Conservation (phyloP, 768 basidiomycete genomes). For the Boletellus ananas region DNA sequence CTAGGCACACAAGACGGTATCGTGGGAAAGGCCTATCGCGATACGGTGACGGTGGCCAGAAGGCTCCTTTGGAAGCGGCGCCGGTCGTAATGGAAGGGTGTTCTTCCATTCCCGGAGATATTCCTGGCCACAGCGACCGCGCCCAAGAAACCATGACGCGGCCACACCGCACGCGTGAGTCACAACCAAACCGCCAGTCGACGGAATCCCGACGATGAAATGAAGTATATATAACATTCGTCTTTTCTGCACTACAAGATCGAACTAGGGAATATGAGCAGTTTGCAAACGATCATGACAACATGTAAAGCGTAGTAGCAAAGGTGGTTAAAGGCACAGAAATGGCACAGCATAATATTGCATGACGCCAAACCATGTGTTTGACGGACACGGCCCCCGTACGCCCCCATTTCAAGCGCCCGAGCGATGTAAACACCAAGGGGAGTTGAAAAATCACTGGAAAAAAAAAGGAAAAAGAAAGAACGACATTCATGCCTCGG, state of each 20-base stretch:
- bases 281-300: conserved; percentile 22
- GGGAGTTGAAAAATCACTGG: conserved; percentile 6
- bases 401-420: conserved; percentile 3
- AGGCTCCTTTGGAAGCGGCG: too few relatives aligned
- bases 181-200: too few relatives aligned
- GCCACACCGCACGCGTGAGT: too few relatives aligned
- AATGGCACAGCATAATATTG: conserved; percentile 22
- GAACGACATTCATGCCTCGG: conserved; percentile 32
- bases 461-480: conserved; percentile 10
- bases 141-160: too few relatives aligned
- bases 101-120: too few relatives aligned
- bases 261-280: conserved; percentile 24
- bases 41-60: too few relatives aligned
- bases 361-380: conserved; percentile 19
- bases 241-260: conserved; percentile 19
- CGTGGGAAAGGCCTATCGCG: too few relatives aligned
- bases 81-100: too few relatives aligned
- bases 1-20: too few relatives aligned
- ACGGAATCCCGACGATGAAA: background rate
- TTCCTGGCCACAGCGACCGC: too few relatives aligned
- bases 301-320: conserved; percentile 28
- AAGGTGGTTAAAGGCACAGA: conserved; percentile 18
- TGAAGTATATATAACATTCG: conserved; percentile 4
- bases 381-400: conserved; percentile 15
- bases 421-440: conserved; percentile 14